Base-by-base conservation (phyloP, 2,329 filamentous ascomycete genomes). In the Penicillium occitanis region DNA sequence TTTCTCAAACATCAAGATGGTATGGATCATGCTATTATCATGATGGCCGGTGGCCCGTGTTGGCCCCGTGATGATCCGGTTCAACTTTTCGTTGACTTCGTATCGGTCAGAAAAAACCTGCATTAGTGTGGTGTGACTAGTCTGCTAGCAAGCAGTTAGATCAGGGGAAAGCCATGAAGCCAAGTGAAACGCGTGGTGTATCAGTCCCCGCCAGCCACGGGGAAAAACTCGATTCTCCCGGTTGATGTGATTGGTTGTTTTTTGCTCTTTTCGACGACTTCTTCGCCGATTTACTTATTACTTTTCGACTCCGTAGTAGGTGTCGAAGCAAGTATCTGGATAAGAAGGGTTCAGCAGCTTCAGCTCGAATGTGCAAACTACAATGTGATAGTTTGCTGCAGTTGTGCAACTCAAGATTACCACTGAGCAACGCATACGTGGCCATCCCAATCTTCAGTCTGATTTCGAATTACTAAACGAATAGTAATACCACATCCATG, bases 181-280 rank as follows among this genome's bases (percentile, higher is more conserved):
- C 51, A 58, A 58, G 62, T 64, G 62, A 64, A 64, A 64, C 62
- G 62, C 35, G 40, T 53, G 55, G 42, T 58, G 62, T 64, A 46
- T 64, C 62, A 63, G 13, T 2, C 48, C 48, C 22, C 48, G 48
- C 48, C 48, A 53, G 53, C 53, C 53, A 57, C 53, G 33, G 53
- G 37, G 53, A 22, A 57, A 14, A 57, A 37, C 30, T 57, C 33
- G 53, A 57, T 57, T 57, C 33, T 40, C 14, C 53, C 53, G 30
- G 19, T 57, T 8, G 11, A 57, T 57, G 8, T 57, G 33, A 57
- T 57, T 57, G 53, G 53, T 14, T 13, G 33, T 53, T 33, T 53
- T 53, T 35, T 57, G 30, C 33, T 14, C n/a, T 30, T 6, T 30
- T n/a, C 50, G n/a, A 33, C 25, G 14, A 57, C 33, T 22, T 57